Base-by-base conservation (phyloP, 495 filamentous ascomycete species). In the Annulohypoxylon bovei region DNA sequence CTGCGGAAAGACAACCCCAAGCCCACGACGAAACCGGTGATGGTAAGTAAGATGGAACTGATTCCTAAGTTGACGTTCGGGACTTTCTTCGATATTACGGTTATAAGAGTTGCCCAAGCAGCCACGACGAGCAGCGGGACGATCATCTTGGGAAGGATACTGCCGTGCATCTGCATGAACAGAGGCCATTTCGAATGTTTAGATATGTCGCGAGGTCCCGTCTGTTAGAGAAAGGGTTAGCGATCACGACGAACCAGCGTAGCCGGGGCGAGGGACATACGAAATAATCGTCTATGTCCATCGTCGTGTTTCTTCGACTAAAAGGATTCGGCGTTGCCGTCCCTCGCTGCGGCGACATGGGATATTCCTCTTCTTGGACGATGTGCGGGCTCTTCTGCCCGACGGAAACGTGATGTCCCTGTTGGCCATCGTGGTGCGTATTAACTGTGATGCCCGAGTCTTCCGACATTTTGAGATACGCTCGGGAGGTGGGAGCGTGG, bases 1-100 rank as follows among this genome's bases (percentile, higher is more conserved):
- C 88, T 92, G 53, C 93, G 89, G 81, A 97, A 95, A 22, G 90
- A 93, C 67, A 97, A 81, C 0, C 91, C 86, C 74, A 96, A 78
- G 83, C 90, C 91, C 71, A 97, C 92, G 66, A 96, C 92, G 83
- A 97, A 95, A 89, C 93, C 93, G 27, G 92, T 87, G 9, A 96
- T 90, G 12, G 92, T 96, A 33, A 97, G 85, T 7, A 97, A 83
- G 58, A 94, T 84, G 22, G 84, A 87, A 67, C 86, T 85, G 25
- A 95, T 88, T 20, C 85, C 85, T 2, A 92, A 79, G 78, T 85
- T 80, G 63, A 88, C 87, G 71, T 67, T 40, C 30, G 86, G 76
- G 23, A 87, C 83, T 28, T 81, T 82, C 56, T 82, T 75, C 18
- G 82, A 88, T 57, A 96, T 83, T 22, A 79, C 79, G 4, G 91